A percentile compares a stretch with the other conserved stretches of the same genome.
Conservation (phyloP, 179 eudicot species). For the Silene coronaria region DNA sequence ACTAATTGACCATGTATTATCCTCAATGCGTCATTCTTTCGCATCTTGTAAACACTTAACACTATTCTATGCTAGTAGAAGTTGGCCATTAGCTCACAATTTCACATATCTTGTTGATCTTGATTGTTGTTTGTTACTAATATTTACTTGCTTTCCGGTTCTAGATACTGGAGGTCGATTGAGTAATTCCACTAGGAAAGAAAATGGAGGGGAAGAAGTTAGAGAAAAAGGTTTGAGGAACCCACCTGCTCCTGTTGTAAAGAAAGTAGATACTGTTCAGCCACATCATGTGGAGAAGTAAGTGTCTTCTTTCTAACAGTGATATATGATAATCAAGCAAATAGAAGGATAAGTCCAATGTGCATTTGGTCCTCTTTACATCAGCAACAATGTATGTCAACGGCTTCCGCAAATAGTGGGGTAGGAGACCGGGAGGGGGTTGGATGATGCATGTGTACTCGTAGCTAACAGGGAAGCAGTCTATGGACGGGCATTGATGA, state of each 20-base stretch:
- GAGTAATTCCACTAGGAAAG: conserved; percentile 31
- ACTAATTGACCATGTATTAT: not conserved
- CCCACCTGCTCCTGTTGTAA: conserved; percentile 17
- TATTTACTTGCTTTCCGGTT: conserved; percentile 12
- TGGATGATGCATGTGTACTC: too few species aligned
- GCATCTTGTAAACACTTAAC: not conserved
- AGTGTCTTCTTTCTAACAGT: conserved; percentile 1
- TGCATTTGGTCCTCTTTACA: not conserved
- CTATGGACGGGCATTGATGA: too few species aligned
- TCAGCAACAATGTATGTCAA: not conserved
- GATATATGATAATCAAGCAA: conserved; percentile 7
- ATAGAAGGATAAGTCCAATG: not conserved
- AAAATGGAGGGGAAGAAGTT: conserved; percentile 36
- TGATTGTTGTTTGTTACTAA: not conserved
- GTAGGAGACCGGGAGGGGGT: not conserved
- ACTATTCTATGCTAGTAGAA: not conserved
- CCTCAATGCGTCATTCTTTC: not conserved
- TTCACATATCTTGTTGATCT: conserved; percentile 5
- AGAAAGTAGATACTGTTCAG: conserved; percentile 17
- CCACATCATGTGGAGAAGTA: conserved; percentile 30
- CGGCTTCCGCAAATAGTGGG: not conserved
- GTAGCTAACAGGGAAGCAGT: too few species aligned
- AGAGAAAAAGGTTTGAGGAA: conserved; percentile 29
- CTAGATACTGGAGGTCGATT: conserved; percentile 39
- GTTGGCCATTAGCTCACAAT: not conserved